Evolutionary conservation across 75 land plant genomes (phyloP), one percentile per base, ranked within the genome.

Genomic region (Pinus taeda): DNA sequence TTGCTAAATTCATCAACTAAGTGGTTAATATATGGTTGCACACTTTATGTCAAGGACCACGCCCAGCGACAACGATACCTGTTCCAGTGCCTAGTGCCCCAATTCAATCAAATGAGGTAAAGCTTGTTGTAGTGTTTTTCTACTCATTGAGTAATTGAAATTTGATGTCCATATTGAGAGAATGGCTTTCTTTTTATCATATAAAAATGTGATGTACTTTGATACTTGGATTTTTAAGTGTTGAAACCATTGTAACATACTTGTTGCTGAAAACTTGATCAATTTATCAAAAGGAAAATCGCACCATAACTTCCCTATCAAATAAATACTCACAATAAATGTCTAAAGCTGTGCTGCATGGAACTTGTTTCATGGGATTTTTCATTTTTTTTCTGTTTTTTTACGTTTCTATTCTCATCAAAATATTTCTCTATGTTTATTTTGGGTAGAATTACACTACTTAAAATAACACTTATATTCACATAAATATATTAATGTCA

Each of bases 31-130:
- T 57, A 55, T 75, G 66, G 78, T 72, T 71, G 12, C 37, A 57
- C 6, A 6, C 37, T 21, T 30, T 36, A 14, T 58, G 59, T 78
- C 49, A 80, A 97, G 99, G 99, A 77, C 81, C 85, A 76, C 99
- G 85, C 21, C 95, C 98, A 79, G 88, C 98, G 75, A 88, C 98
- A 57, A 97, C 96, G 71, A 86, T 97, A 77, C 99, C 99, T 59
- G 90, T 97, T 79, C 87, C 94, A 55, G 21, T 97, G 20, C 92
- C 95, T 78, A 82, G 78, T 26, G 81, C 82, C 53, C 85, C 80
- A 67, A 79, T 87, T 62, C 61, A 63, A 69, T 83, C 82, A 73
- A 61, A 86, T 14, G 57, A 49, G 85, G 88, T 86, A 85, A 69
- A 69, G 8, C 15, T 74, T 37, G 20, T 55, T 60, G 42, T 6